Evolutionary conservation across 495 filamentous ascomycete genomes (phyloP).

Genomic region (Tricharina praecox): DNA sequence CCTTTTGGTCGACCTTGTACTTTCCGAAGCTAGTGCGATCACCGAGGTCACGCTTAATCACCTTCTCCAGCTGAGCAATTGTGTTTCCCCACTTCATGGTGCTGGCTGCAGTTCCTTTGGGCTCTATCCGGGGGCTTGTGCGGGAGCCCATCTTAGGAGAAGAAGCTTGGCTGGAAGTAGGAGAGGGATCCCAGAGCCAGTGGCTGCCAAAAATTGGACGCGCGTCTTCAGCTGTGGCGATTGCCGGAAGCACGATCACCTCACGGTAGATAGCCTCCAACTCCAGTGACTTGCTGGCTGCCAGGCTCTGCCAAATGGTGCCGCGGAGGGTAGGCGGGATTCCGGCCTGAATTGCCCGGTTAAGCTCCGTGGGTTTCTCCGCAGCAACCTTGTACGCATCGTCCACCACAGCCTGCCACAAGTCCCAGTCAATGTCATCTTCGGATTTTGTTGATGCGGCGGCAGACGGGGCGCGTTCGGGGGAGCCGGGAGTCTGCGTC

Average conservation of each 20-base stretch:
- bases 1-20: conserved; percentile 62
- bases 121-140: conserved; percentile 41
- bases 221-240: conserved; percentile 57
- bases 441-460: conserved; percentile 13
- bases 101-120: conserved; percentile 42
- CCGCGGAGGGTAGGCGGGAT: conserved; percentile 90
- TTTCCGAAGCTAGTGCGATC: conserved; percentile 92
- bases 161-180: conserved; percentile 40
- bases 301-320: conserved; percentile 94
- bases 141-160: conserved; percentile 48
- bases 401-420: conserved; percentile 93
- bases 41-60: conserved; percentile 76
- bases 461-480: neutral
- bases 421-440: conserved; percentile 69
- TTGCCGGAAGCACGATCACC: conserved; percentile 53
- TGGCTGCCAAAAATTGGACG: conserved; percentile 54
- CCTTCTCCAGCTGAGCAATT: conserved; percentile 71
- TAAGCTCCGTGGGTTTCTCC: conserved; percentile 73
- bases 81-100: conserved; percentile 53
- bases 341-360: conserved; percentile 74
- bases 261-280: conserved; percentile 78
- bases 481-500: neutral
- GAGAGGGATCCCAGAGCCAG: conserved; percentile 70
- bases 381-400: conserved; percentile 74
- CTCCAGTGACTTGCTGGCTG: conserved; percentile 81